phyloP scores from a whole-genome alignment of 345 rosid genomes.

The Gossypium herbaceum region DNA sequence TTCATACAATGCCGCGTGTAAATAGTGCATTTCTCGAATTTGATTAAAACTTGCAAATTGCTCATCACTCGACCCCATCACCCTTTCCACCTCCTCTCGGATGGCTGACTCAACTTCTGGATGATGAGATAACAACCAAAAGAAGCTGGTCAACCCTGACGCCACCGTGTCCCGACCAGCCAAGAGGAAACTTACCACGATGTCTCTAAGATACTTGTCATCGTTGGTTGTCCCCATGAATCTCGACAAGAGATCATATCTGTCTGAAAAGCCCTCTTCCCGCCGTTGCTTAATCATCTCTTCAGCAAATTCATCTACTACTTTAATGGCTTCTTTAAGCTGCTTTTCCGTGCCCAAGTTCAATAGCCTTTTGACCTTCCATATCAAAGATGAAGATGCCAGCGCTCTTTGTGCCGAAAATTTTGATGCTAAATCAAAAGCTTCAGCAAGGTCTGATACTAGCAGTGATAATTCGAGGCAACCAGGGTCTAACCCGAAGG shows the following conservation, averaged over 20 bases:
- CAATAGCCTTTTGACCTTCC: constrained; percentile 52
- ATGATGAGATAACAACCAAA: constrained; percentile 50
- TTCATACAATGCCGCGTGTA: constrained; percentile 56
- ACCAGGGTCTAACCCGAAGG: constrained; percentile 63
- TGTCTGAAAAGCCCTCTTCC: constrained; percentile 22
- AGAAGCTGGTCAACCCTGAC: constrained; percentile 56
- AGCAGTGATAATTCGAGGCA: constrained; percentile 50
- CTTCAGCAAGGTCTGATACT: constrained; percentile 42
- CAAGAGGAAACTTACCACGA: constrained; percentile 60
- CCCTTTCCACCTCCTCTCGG: constrained; percentile 38
- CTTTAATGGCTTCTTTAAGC: constrained; percentile 45
- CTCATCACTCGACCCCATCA: constrained; percentile 32
- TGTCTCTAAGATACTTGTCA: constrained; percentile 59
- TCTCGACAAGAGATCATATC: constrained; percentile 54
- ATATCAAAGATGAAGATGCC: constrained; percentile 38
- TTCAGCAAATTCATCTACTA: constrained; percentile 43
- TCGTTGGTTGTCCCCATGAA: constrained; percentile 52
- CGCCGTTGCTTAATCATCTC: constrained; percentile 44
- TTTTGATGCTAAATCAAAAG: constrained; percentile 56
- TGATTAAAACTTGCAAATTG: constrained; percentile 27
- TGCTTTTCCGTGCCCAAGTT: constrained; percentile 56
- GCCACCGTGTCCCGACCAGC: constrained; percentile 85
- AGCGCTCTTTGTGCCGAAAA: constrained; percentile 48
- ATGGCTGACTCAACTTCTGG: constrained; percentile 47
- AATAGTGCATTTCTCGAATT: constrained; percentile 48